A percentile compares a stretch with the other conserved stretches of the same genome.
Evolutionary conservation across 2,329 filamentous ascomycete species (phyloP).

Genomic region (Fusarium sp.): DNA sequence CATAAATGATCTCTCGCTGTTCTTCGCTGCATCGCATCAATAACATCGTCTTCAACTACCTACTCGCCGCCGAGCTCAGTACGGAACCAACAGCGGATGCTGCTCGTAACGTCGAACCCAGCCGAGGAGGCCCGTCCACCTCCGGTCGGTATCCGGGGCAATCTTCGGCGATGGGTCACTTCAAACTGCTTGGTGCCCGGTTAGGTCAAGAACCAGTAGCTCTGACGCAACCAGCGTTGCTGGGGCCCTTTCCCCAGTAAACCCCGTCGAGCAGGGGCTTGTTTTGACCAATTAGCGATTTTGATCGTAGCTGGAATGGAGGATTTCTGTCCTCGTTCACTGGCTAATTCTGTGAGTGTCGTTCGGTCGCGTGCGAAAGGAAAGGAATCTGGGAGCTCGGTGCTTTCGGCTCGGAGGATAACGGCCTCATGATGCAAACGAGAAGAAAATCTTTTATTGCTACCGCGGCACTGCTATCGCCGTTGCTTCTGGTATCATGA

Average conservation of each 20-base stretch:
- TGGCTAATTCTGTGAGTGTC: slow-evolving; percentile 13
- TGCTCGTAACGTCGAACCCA: slow-evolving; percentile 40
- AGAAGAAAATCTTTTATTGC: not conserved
- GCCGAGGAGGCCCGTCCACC: slow-evolving; percentile 41
- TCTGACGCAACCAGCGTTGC: slow-evolving; percentile 41
- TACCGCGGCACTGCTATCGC: not conserved
- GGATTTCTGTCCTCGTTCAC: slow-evolving; percentile 24
- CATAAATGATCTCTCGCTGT: not conserved
- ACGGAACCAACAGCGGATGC: slow-evolving; percentile 37
- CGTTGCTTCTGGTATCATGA: not conserved
- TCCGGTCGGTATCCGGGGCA: slow-evolving; percentile 46
- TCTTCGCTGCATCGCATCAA: not conserved
- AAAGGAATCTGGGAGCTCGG: slow-evolving; percentile 25
- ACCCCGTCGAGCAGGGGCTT: slow-evolving; percentile 6
- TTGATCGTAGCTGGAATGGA: slow-evolving; percentile 36
- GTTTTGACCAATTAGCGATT: slow-evolving; percentile 26
- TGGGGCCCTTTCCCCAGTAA: slow-evolving; percentile 16
- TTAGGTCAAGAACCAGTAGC: slow-evolving; percentile 18
- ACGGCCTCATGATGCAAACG: slow-evolving; percentile 16
- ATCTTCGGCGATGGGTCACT: slow-evolving; percentile 39
- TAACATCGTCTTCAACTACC: not conserved
- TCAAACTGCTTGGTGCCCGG: slow-evolving; percentile 19
- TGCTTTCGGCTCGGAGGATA: slow-evolving; percentile 27
- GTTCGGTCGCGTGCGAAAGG: slow-evolving; percentile 21
- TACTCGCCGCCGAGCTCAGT: slow-evolving; percentile 17